Evolutionary conservation across 345 rosid species (phyloP).

Genomic region (Cardamine chenopodiifolia): DNA sequence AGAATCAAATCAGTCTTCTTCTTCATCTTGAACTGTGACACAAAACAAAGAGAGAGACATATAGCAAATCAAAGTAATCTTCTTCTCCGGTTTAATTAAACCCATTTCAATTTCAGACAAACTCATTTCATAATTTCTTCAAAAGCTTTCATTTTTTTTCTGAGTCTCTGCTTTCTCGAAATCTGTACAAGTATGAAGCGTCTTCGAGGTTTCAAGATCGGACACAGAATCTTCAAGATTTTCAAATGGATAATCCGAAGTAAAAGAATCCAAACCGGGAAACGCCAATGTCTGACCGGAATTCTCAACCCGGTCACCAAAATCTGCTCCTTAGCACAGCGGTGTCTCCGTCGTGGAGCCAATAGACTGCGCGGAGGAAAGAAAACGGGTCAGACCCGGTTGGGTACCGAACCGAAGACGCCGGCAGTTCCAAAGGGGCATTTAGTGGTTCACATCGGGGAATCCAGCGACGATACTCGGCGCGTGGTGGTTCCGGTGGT

Average conservation of each 20-base stretch:
- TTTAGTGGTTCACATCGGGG: constrained; percentile 72
- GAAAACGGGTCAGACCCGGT: constrained; percentile 45
- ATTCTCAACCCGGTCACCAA: constrained; percentile 43
- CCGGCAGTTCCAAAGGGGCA: constrained; percentile 69
- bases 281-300: constrained; percentile 26
- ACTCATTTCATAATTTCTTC: constrained; percentile 7
- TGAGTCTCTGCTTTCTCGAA: constrained; percentile 25
- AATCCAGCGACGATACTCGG: constrained; percentile 49
- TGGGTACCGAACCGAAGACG: constrained; percentile 44
- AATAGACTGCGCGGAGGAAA: constrained; percentile 36
- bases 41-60: background rate
- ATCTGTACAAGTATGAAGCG: constrained; percentile 45
- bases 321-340: constrained; percentile 45
- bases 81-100: constrained; percentile 6
- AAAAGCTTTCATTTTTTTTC: constrained; percentile 17
- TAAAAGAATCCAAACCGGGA: constrained; percentile 40
- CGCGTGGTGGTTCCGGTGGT: constrained; percentile 75
- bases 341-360: constrained; percentile 50
- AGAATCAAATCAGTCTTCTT: constrained; percentile 38
- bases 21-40: constrained; percentile 28
- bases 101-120: constrained; percentile 15
- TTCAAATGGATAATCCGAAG: constrained; percentile 54
- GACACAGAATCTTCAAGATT: constrained; percentile 51
- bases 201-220: constrained; percentile 58
- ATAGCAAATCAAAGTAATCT: constrained; percentile 8